A percentile compares a stretch with the other conserved stretches of the same genome.
Conservation (phyloP, 345 rosid genomes). For the Rubroshorea leprosula region DNA sequence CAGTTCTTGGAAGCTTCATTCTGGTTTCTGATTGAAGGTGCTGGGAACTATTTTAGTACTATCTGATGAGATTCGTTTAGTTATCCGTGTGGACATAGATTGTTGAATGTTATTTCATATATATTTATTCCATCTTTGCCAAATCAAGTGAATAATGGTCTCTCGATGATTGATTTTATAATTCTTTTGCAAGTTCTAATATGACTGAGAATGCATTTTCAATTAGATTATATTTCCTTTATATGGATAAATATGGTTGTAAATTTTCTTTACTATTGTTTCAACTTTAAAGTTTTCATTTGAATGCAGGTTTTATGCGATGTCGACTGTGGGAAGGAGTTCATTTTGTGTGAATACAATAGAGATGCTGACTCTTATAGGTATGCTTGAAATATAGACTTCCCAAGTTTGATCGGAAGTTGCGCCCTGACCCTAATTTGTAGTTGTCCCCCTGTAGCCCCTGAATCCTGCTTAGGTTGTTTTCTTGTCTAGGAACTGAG, state of each 20-base stretch:
- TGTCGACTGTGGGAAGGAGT: slow-evolving; percentile 62
- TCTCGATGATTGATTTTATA: neutral
- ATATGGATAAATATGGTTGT: slow-evolving; percentile 6
- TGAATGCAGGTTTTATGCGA: slow-evolving; percentile 60
- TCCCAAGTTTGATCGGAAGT: neutral
- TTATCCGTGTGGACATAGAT: too few relatives aligned
- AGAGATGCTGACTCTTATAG: slow-evolving; percentile 97
- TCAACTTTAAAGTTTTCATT: neutral
- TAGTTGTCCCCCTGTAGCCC: too few relatives aligned
- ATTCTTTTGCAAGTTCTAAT: neutral
- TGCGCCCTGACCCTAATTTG: too few relatives aligned
- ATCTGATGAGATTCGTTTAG: too few relatives aligned
- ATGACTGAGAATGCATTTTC: neutral
- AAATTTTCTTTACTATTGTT: slow-evolving; percentile 9
- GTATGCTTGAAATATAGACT: neutral
- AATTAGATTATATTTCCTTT: too few relatives aligned
- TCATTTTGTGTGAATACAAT: slow-evolving; percentile 92
- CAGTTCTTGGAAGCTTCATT: slow-evolving; percentile 8
- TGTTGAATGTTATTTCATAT: too few relatives aligned
- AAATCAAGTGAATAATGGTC: too few relatives aligned
- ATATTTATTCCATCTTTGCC: too few relatives aligned
- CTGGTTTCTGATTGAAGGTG: neutral
- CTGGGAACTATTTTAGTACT: too few relatives aligned
- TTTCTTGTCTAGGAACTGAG: neutral
- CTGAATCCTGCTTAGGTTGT: neutral